Conservation (phyloP, 345 rosid genomes). For the Psidium friedrichsthalianum region DNA sequence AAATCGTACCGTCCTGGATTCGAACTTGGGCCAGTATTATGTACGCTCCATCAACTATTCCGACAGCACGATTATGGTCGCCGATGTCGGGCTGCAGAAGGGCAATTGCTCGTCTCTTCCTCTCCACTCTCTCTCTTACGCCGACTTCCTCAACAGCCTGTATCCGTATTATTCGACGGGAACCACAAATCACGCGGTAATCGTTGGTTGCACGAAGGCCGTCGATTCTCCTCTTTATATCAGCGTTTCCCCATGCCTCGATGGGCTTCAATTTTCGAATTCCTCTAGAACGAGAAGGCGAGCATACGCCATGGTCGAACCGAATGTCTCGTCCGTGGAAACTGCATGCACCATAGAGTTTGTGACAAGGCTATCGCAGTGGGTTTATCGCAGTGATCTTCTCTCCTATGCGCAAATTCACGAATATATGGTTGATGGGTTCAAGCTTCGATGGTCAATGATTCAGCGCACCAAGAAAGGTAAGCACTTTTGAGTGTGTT, state of each 20-base stretch:
- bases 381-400: neutral
- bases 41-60: neutral
- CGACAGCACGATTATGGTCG: accelerated
- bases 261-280: no score
- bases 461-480: neutral
- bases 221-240: no score
- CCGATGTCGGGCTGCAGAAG: neutral
- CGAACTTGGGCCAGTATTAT: accelerated
- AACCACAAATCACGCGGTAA: no score
- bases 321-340: neutral
- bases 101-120: neutral
- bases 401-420: neutral
- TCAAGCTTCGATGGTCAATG: neutral
- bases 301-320: neutral
- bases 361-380: neutral
- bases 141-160: no score
- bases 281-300: neutral
- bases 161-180: accelerated
- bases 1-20: neutral
- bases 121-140: neutral
- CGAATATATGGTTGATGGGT: neutral
- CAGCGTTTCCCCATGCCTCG: no score
- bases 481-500: neutral
- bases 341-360: neutral
- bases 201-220: no score